These are phyloP conservation scores for Sapria himalayana DNA, from an alignment of 345 rosid genomes.

Conservation along the genomic window DNA sequence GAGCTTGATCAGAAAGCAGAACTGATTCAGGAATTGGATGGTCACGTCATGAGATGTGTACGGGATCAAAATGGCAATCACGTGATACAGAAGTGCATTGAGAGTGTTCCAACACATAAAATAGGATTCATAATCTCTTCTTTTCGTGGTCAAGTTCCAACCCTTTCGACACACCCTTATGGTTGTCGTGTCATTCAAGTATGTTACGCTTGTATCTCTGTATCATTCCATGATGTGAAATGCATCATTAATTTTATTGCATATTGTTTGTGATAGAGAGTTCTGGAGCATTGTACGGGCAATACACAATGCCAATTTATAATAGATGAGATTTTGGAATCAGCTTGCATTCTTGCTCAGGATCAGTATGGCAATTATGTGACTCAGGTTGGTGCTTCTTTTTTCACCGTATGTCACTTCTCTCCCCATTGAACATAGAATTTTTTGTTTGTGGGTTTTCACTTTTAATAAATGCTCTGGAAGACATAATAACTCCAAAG, in stretches of 20 bases:
- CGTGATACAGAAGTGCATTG: constrained; percentile 91
- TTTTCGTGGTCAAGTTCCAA: constrained; percentile 66
- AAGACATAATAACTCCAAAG: too few relatives aligned
- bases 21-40: constrained; percentile 72
- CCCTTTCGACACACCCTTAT: constrained; percentile 83
- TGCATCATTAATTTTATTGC: constrained; percentile 4
- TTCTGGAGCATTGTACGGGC: constrained; percentile 81
- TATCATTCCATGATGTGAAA: constrained; percentile 4
- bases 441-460: too few relatives aligned
- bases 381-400: constrained; percentile 42
- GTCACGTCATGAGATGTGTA: constrained; percentile 78
- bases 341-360: constrained; percentile 60
- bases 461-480: too few relatives aligned
- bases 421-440: too few relatives aligned
- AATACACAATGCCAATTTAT: constrained; percentile 56
- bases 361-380: constrained; percentile 98
- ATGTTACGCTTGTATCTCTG: constrained; percentile 5
- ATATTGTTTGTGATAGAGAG: constrained; percentile 35
- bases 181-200: constrained; percentile 99
- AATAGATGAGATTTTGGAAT: constrained; percentile 78
- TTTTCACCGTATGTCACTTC: too few relatives aligned
- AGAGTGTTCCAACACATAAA: constrained; percentile 50
- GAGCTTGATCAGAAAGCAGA: constrained; percentile 69
- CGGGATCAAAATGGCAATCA: constrained; percentile 96
- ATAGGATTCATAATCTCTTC: constrained; percentile 69